These are phyloP conservation scores for Pythium aphanidermatum DNA, from an alignment of 352 stramenopile species.

Conservation along the genomic window DNA sequence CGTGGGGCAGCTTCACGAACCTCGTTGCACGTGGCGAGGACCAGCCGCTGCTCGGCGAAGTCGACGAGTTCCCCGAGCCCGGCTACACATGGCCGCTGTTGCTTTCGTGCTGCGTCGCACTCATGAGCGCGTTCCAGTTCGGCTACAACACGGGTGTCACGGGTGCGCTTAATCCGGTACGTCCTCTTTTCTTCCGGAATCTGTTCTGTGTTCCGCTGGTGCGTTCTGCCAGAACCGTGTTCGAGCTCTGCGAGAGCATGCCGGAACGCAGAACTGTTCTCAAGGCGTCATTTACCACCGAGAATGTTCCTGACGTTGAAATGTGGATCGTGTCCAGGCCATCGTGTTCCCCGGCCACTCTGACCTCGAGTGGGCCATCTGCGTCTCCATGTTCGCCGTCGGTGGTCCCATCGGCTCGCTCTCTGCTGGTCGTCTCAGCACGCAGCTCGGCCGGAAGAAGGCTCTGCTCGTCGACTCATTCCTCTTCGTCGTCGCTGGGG, in stretches of 20 bases:
- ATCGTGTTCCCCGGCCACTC: slow-evolving; percentile 32
- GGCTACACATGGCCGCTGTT: slow-evolving; percentile 36
- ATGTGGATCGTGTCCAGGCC: too few relatives aligned
- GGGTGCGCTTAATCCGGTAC: slow-evolving; percentile 27
- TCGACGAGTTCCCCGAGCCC: slow-evolving; percentile 27
- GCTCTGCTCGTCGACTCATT: slow-evolving; percentile 37
- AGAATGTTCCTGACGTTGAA: slow-evolving; percentile 7
- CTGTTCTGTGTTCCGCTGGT: slow-evolving; percentile 1
- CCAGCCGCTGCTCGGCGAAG: slow-evolving; percentile 37
- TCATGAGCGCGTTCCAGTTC: slow-evolving; percentile 36
- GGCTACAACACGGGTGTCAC: slow-evolving; percentile 44
- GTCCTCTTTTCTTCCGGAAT: slow-evolving; percentile 5
- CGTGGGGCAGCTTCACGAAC: slow-evolving; percentile 40
- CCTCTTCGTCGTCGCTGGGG: slow-evolving; percentile 33
- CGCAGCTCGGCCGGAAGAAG: slow-evolving; percentile 32
- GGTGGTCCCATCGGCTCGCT: slow-evolving; percentile 35
- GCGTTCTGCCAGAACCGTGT: background rate
- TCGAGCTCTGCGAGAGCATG: too few relatives aligned
- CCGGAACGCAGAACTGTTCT: too few relatives aligned
- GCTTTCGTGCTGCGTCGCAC: slow-evolving; percentile 36
- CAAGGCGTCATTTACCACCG: too few relatives aligned
- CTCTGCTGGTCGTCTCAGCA: slow-evolving; percentile 29
- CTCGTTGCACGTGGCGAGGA: slow-evolving; percentile 54
- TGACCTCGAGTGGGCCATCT: slow-evolving; percentile 34
- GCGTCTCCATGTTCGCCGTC: slow-evolving; percentile 37